Evolutionary conservation across 257 asterid genomes (phyloP).

Genomic region (Sherardia arvensis): DNA sequence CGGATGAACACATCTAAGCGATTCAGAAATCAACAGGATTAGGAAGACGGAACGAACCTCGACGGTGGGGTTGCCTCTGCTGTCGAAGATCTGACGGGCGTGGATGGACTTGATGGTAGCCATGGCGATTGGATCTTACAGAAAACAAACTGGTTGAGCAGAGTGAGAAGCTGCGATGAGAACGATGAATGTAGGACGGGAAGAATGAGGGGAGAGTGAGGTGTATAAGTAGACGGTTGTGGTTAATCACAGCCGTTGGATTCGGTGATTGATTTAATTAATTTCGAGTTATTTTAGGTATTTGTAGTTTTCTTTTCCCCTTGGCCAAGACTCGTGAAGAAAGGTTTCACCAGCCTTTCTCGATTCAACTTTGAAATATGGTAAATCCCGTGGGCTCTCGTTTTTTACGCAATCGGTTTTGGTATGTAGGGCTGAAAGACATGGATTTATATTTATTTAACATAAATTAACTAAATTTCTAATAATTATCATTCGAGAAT

Average conservation of each 20-base stretch:
- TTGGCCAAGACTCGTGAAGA: neutral
- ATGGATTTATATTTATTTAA: no score
- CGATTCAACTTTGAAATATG: neutral
- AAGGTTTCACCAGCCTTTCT: neutral
- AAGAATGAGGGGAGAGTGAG: neutral
- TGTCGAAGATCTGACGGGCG: constrained; percentile 89
- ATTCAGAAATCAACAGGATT: neutral
- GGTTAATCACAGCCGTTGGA: constrained; percentile 44
- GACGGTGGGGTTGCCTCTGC: constrained; percentile 83
- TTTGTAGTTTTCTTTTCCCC: neutral
- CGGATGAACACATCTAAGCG: neutral
- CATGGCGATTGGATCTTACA: constrained; percentile 19
- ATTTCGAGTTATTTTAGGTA: neutral
- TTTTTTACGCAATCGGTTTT: neutral
- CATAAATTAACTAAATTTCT: no score
- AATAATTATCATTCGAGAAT: neutral
- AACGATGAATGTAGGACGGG: neutral
- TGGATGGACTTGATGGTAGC: constrained; percentile 49
- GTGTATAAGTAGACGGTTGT: constrained; percentile 25
- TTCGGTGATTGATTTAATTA: constrained; percentile 14
- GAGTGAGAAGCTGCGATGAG: neutral
- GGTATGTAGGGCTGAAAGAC: neutral
- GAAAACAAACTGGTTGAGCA: neutral
- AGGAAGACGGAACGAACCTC: constrained; percentile 41
- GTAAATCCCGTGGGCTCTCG: constrained; percentile 2